Conservation (phyloP, 108 stramenopile genomes). For the Asterionellopsis glacialis region DNA sequence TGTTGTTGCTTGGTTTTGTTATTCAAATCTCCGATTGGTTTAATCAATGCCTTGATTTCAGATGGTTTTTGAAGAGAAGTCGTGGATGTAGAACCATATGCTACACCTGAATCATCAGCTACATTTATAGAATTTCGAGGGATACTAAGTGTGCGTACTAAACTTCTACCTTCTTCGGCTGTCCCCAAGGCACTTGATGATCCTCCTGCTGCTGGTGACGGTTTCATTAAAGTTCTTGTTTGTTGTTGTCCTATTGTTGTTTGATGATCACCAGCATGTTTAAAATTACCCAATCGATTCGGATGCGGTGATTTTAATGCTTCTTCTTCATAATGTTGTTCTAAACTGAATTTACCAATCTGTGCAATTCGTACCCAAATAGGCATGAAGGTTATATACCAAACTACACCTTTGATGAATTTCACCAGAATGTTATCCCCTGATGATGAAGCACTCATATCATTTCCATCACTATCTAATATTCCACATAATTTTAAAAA, state of each 20-base stretch:
- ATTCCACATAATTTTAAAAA: conserved; percentile 53
- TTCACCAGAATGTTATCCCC: not conserved
- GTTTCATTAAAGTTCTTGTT: not conserved
- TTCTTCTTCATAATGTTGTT: conserved; percentile 40
- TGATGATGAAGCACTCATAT: not conserved
- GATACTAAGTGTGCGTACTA: not conserved
- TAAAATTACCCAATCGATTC: conserved; percentile 62
- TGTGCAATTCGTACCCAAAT: conserved; percentile 60
- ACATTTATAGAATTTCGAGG: not conserved
- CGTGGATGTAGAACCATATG: not conserved
- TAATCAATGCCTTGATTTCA: conserved; percentile 30
- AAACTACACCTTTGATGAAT: conserved; percentile 31
- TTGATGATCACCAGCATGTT: conserved; percentile 4
- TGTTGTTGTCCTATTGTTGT: not conserved
- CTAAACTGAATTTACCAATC: conserved; percentile 43
- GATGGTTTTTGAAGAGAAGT: not conserved
- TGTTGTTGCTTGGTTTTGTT: not conserved
- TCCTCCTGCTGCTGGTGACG: not conserved
- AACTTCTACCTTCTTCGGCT: too few species aligned
- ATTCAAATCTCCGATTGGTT: not conserved
- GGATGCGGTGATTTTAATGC: conserved; percentile 75
- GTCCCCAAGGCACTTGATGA: too few species aligned
- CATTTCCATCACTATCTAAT: conserved; percentile 1
- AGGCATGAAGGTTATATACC: conserved; percentile 64
- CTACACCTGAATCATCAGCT: not conserved